Percentiles rank a stretch among this genome's conserved stretches.
Evolutionary conservation across 2,329 filamentous ascomycete species (phyloP).

Genomic region (Aspergillus spinulosporus): DNA sequence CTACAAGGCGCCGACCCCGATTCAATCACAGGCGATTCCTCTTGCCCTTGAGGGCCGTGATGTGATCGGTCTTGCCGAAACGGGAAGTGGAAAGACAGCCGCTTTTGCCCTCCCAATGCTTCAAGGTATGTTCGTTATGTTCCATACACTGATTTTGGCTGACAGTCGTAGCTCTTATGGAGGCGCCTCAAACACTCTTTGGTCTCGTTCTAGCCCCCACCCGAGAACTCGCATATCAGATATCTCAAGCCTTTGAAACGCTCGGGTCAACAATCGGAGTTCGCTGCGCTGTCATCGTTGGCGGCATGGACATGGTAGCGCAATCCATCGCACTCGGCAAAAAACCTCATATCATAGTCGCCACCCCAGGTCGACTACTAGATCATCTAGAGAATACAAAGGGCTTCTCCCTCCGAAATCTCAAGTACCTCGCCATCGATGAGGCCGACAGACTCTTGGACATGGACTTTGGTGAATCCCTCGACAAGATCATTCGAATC

Average conservation of each 20-base stretch:
- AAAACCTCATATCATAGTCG: constrained; percentile 90
- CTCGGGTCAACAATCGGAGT: constrained; percentile 87
- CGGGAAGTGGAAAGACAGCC: constrained; percentile 92
- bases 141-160: neutral
- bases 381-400: constrained; percentile 97
- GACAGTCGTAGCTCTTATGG: constrained; percentile 65
- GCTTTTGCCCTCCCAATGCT: constrained; percentile 93
- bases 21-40: constrained; percentile 84
- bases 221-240: constrained; percentile 89
- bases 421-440: constrained; percentile 92
- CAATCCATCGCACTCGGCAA: constrained; percentile 92
- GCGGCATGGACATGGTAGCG: constrained; percentile 92
- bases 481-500: constrained; percentile 91
- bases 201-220: constrained; percentile 91
- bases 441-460: constrained; percentile 91
- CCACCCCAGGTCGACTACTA: constrained; percentile 82
- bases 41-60: constrained; percentile 76
- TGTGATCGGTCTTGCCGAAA: constrained; percentile 91
- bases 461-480: constrained; percentile 86
- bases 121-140: constrained; percentile 50
- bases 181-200: constrained; percentile 81
- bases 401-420: constrained; percentile 77
- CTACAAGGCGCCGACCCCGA: constrained; percentile 84
- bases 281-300: constrained; percentile 80
- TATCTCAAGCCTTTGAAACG: constrained; percentile 81